These are phyloP conservation scores for Phalaenopsis hybrid DNA, from an alignment of 116 monocot species.

Conservation along the genomic window DNA sequence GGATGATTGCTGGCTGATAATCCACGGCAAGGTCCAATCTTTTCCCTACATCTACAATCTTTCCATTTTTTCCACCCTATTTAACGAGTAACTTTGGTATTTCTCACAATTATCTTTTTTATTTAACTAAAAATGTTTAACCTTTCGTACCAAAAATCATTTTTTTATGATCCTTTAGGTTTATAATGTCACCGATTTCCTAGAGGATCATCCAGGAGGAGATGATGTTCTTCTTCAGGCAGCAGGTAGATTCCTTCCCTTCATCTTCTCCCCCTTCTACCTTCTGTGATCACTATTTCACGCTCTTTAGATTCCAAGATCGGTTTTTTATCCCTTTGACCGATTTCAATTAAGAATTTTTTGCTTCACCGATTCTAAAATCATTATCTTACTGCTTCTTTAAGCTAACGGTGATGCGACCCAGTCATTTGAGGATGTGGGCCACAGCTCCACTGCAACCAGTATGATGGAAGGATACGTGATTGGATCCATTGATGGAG, in stretches of 20 bases:
- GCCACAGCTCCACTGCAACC: constrained; percentile 60
- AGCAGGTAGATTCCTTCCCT: constrained; percentile 6
- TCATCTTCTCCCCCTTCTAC: not conserved
- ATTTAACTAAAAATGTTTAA: not conserved
- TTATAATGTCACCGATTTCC: constrained; percentile 17
- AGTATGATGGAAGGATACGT: constrained; percentile 53
- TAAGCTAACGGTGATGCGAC: constrained; percentile 27
- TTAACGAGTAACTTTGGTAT: not conserved
- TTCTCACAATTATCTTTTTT: not conserved
- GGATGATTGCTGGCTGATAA: constrained; percentile 44
- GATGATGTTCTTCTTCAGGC: constrained; percentile 21
- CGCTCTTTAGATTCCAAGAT: not conserved
- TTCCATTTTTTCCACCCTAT: not conserved
- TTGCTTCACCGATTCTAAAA: not conserved
- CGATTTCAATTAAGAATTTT: no score
- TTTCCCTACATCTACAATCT: not conserved
- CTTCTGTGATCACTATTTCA: not conserved
- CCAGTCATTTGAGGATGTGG: constrained; percentile 68
- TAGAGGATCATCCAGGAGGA: constrained; percentile 26
- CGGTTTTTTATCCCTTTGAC: not conserved
- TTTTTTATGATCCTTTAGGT: constrained; percentile 6
- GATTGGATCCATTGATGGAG: constrained; percentile 46
- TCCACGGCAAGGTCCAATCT: constrained; percentile 24
- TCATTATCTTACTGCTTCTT: not conserved
- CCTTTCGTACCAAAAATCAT: not conserved